A percentile compares a stretch with the other conserved stretches of the same genome.
Conservation (phyloP, 1,139 yeast species). For the Lodderomyces pseudojiufengensis region DNA sequence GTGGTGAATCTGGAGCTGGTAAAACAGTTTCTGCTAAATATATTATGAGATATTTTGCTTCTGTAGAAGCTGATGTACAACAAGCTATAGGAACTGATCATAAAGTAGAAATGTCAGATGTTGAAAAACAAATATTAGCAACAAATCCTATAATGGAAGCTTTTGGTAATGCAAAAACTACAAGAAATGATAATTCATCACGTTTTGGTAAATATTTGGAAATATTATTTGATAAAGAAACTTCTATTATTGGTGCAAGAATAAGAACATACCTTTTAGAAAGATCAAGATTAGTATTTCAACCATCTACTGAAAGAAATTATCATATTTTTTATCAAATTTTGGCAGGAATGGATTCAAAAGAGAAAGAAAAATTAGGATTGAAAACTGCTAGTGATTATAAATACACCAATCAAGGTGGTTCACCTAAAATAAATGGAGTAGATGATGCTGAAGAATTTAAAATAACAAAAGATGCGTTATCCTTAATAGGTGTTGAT, state of each 20-base stretch:
- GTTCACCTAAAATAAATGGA: conserved; percentile 65
- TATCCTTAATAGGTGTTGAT: conserved; percentile 72
- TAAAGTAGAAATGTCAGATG: conserved; percentile 77
- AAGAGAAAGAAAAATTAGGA: conserved; percentile 55
- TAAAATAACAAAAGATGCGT: conserved; percentile 67
- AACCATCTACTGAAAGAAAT: conserved; percentile 84
- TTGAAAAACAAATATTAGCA: conserved; percentile 92
- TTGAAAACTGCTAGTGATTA: conserved; percentile 66
- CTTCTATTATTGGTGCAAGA: conserved; percentile 88
- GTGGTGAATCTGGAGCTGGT: conserved; percentile 99
- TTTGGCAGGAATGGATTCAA: conserved; percentile 68
- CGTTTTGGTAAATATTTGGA: conserved; percentile 96
- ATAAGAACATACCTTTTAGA: conserved; percentile 90
- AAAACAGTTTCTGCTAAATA: conserved; percentile 96
- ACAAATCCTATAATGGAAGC: conserved; percentile 99
- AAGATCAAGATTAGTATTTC: conserved; percentile 91
- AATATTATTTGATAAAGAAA: conserved; percentile 70
- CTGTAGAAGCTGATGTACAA: conserved; percentile 66
- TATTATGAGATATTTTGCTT: conserved; percentile 96
- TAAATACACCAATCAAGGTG: conserved; percentile 89
- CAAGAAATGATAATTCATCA: conserved; percentile 95
- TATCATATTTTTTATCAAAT: conserved; percentile 95
- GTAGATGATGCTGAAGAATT: conserved; percentile 84
- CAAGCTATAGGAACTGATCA: conserved; percentile 21
- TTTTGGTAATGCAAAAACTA: conserved; percentile 96